A percentile compares a stretch with the other conserved stretches of the same genome.
Evolutionary conservation across 2,329 filamentous ascomycete species (phyloP).

Genomic region (Pseudogymnoascus sp.): DNA sequence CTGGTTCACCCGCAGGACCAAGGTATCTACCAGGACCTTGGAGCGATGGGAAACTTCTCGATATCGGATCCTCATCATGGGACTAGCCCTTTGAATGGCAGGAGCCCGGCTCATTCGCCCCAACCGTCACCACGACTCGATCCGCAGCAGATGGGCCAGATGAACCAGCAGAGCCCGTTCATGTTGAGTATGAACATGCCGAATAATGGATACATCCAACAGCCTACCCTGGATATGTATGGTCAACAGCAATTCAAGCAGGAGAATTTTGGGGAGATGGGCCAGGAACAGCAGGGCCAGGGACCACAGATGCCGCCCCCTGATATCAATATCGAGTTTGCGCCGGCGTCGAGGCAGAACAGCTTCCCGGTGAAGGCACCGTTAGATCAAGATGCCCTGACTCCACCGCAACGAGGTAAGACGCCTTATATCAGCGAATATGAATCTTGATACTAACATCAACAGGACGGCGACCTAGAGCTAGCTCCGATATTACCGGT

Average conservation of each 20-base stretch:
- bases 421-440: too few species aligned
- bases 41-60: slow-evolving; percentile 73
- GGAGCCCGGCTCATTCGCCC: slow-evolving; percentile 72
- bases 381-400: slow-evolving; percentile 68
- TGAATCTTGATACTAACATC: slow-evolving; percentile 18
- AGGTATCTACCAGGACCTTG: slow-evolving; percentile 67
- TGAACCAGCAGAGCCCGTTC: slow-evolving; percentile 33
- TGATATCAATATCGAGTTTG: slow-evolving; percentile 90
- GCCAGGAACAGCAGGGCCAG: slow-evolving; percentile 35
- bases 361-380: slow-evolving; percentile 62
- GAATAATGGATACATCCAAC: slow-evolving; percentile 29
- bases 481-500: slow-evolving; percentile 30
- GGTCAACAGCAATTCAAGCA: slow-evolving; percentile 42
- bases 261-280: slow-evolving; percentile 51
- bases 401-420: slow-evolving; percentile 67
- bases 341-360: slow-evolving; percentile 63
- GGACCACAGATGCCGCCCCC: slow-evolving; percentile 79
- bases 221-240: slow-evolving; percentile 42
- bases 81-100: slow-evolving; percentile 61
- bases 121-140: slow-evolving; percentile 59
- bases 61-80: slow-evolving; percentile 60
- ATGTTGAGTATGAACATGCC: slow-evolving; percentile 39
- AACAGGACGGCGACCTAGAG: slow-evolving; percentile 31
- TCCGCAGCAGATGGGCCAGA: slow-evolving; percentile 49
- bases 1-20: slow-evolving; percentile 69